These are phyloP conservation scores for Apiospora kogelbergensis DNA, from an alignment of 2,329 filamentous ascomycete species.

Conservation along the genomic window DNA sequence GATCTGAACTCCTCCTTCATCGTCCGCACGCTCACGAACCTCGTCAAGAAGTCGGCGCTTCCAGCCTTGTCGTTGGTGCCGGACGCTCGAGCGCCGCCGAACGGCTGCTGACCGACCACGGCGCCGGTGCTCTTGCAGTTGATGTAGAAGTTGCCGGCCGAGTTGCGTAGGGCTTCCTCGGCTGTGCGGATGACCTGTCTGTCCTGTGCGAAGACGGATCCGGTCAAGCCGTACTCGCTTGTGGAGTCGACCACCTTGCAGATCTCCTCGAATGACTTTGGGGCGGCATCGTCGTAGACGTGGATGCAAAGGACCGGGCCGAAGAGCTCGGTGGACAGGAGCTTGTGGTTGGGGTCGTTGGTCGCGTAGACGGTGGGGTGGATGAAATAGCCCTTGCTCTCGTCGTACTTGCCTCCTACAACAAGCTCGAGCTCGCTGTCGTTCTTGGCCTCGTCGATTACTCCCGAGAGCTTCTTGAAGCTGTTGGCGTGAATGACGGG, in stretches of 20 bases:
- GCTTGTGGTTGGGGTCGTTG: slow-evolving; percentile 69
- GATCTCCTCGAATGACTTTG: slow-evolving; percentile 55
- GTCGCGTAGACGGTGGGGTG: slow-evolving; percentile 81
- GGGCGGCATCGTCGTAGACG: slow-evolving; percentile 70
- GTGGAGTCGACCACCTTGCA: slow-evolving; percentile 69
- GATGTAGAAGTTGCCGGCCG: slow-evolving; percentile 83
- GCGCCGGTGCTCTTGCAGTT: slow-evolving; percentile 80
- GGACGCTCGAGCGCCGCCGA: slow-evolving; percentile 66
- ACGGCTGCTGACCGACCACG: slow-evolving; percentile 72
- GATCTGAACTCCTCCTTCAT: slow-evolving; percentile 75
- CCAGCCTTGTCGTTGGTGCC: slow-evolving; percentile 76
- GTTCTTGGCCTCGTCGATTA: slow-evolving; percentile 77
- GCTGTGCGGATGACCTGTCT: slow-evolving; percentile 64
- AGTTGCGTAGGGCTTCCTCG: slow-evolving; percentile 69
- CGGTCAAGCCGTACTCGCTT: slow-evolving; percentile 76
- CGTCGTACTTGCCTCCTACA: slow-evolving; percentile 75
- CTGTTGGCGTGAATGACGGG: slow-evolving; percentile 82
- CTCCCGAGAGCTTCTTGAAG: slow-evolving; percentile 76
- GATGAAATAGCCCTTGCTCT: slow-evolving; percentile 78
- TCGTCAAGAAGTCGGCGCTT: slow-evolving; percentile 60
- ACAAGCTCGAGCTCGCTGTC: slow-evolving; percentile 73
- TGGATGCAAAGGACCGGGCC: slow-evolving; percentile 74
- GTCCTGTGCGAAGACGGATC: slow-evolving; percentile 72
- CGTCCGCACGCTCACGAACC: slow-evolving; percentile 66
- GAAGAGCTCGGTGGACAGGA: slow-evolving; percentile 79